These are phyloP conservation scores for Juncus inflexus DNA, from an alignment of 176 grass and related monocot genomes.

Conservation along the genomic window DNA sequence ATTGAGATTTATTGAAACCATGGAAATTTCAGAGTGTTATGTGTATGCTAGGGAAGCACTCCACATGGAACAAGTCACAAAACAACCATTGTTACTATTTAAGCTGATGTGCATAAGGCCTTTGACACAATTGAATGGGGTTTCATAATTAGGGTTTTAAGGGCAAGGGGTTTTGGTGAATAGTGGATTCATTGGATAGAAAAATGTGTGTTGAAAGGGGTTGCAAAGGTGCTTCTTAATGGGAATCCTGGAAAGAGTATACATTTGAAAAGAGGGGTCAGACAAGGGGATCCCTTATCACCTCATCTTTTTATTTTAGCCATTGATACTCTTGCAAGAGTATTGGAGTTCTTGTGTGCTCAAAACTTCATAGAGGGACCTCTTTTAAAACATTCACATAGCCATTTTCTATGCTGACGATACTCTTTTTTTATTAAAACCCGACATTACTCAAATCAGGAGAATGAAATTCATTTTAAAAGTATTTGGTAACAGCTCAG, in stretches of 20 bases:
- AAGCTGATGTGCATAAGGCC: not conserved
- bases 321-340: not conserved
- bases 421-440: not conserved
- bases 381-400: not conserved
- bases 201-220: too few relatives aligned
- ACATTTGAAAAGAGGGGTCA: too few relatives aligned
- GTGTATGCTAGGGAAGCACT: too few relatives aligned
- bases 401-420: not conserved
- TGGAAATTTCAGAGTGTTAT: too few relatives aligned
- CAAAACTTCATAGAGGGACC: not conserved
- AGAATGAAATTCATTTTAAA: too few relatives aligned
- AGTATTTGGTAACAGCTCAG: too few relatives aligned
- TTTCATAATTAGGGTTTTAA: not conserved
- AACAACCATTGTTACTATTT: not conserved
- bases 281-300: too few relatives aligned
- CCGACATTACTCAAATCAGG: not conserved
- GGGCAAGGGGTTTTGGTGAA: not conserved
- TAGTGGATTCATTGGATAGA: too few relatives aligned
- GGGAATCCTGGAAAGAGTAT: not conserved
- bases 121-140: not conserved
- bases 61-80: not conserved
- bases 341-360: too few relatives aligned
- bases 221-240: not conserved
- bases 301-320: not conserved
- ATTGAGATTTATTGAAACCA: too few relatives aligned